Evolutionary conservation across 192 early-diverging fungal genomes (phyloP), one percentile per base, ranked within the genome.

Genomic region (Mortierella alpina): DNA sequence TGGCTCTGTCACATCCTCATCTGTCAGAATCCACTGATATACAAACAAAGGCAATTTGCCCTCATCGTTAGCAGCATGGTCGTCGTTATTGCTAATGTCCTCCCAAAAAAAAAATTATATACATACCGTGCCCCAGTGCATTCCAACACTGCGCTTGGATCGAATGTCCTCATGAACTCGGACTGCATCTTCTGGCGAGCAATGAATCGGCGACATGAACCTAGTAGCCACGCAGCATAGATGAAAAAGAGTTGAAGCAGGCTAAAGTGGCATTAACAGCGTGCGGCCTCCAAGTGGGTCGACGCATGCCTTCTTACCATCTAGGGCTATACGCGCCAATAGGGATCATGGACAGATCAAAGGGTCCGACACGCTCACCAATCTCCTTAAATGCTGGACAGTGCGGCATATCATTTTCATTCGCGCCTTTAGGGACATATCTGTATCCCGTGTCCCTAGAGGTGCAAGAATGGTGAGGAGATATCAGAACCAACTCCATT

Each of bases 351-450:
- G 91, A 81, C 2, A 96, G 66, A 64, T 95, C 91, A 73, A 93
- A 89, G 6, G 92, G 91, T 50, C 92, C 91, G 65, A 92, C 88
- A 49, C 88, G 87, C 4, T 88, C 75, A 8, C 94, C 93, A 67
- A 97, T 95, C 71, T 95, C 91, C 70, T 90, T 88, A 78, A 97
- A 97, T 0, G 88, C 94, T 41, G 96, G 94, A 68, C 96, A 96
- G 69, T 87, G 85, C 1, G 92, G 90, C 40, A 89, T 70, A 5
- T 75, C 74, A 54, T 92, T 89, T 15, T 84, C 70, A 53, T 84
- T 64, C 20, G 60, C 75, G 12, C 68, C 72, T 31, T 63, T 60
- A 15, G 72, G 83, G 18, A 93, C 86, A 15, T 89, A 78, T 5
- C 94, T 88, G 73, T 96, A 96, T 17, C 93, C 94, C 1, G 94